Evolutionary conservation across 75 land plant genomes (phyloP).

Genomic region (Pinus albicaulis): DNA sequence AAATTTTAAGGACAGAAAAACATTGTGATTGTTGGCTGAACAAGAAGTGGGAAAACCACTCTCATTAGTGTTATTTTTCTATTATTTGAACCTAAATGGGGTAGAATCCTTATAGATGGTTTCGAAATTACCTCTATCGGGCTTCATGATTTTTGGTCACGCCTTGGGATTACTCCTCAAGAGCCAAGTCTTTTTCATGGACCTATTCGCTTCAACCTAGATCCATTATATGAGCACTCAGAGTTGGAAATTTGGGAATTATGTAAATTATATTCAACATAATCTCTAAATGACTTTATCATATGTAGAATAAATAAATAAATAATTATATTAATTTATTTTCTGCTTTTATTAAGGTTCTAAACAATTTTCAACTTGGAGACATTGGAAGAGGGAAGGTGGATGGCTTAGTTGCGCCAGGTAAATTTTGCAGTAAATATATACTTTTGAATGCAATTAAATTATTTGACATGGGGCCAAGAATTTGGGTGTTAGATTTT

Average conservation of each 20-base stretch:
- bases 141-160: slow-evolving; percentile 43
- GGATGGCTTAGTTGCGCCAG: too few species aligned
- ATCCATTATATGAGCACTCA: slow-evolving; percentile 25
- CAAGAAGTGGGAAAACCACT: slow-evolving; percentile 67
- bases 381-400: too few species aligned
- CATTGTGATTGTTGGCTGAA: slow-evolving; percentile 44
- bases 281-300: too few species aligned
- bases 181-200: slow-evolving; percentile 53
- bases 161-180: slow-evolving; percentile 54
- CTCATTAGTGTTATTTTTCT: slow-evolving; percentile 70
- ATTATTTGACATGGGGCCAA: too few species aligned
- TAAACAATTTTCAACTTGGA: too few species aligned
- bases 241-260: not conserved
- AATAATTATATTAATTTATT: too few species aligned
- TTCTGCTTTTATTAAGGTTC: too few species aligned
- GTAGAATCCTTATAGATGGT: slow-evolving; percentile 41
- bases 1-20: slow-evolving; percentile 51
- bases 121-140: slow-evolving; percentile 39
- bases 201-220: slow-evolving; percentile 40
- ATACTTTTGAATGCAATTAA: too few species aligned
- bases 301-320: too few species aligned
- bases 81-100: slow-evolving; percentile 69
- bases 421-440: too few species aligned
- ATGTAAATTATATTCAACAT: not conserved
- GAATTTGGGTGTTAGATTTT: too few species aligned